Percentiles rank a stretch among this genome's conserved stretches.
phyloP scores from a whole-genome alignment of 2,329 filamentous ascomycete genomes.

The Talaromyces sp. region DNA sequence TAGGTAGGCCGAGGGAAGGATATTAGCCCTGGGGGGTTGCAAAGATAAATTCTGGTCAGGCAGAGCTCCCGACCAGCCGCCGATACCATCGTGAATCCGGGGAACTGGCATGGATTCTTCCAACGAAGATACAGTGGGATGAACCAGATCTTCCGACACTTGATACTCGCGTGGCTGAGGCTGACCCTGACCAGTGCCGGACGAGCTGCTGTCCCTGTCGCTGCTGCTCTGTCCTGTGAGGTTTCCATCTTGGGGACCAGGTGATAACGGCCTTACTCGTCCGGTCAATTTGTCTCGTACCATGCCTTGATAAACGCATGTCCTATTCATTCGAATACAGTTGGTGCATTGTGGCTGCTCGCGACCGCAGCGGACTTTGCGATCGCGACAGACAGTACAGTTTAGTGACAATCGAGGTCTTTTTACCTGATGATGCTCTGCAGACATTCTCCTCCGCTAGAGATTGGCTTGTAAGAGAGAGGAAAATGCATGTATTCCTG shows the following conservation, averaged over 20 bases:
- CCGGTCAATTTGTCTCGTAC: background rate
- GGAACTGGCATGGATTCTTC: background rate
- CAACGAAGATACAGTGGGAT: background rate
- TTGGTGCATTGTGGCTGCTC: constrained; percentile 16
- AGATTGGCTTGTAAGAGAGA: no score
- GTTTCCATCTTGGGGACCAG: background rate
- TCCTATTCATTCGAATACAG: constrained; percentile 12
- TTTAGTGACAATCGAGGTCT: constrained; percentile 13
- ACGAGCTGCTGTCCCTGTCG: background rate
- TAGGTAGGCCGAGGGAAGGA: background rate
- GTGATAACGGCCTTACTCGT: background rate
- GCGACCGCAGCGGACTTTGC: constrained; percentile 15
- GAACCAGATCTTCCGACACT: background rate
- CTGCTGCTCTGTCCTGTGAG: background rate
- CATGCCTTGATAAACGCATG: constrained; percentile 9
- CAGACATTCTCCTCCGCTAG: background rate
- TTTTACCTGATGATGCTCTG: constrained; percentile 9
- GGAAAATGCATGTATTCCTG: no score
- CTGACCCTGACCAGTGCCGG: background rate
- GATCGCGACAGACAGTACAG: constrained; percentile 13
- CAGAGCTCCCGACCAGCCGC: background rate
- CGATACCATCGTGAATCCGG: background rate
- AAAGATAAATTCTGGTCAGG: background rate
- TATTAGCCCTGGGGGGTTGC: background rate
- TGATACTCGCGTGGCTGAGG: background rate